These are phyloP conservation scores for Aspergillus coremiiformis DNA, from an alignment of 495 filamentous ascomycete genomes.

Conservation along the genomic window DNA sequence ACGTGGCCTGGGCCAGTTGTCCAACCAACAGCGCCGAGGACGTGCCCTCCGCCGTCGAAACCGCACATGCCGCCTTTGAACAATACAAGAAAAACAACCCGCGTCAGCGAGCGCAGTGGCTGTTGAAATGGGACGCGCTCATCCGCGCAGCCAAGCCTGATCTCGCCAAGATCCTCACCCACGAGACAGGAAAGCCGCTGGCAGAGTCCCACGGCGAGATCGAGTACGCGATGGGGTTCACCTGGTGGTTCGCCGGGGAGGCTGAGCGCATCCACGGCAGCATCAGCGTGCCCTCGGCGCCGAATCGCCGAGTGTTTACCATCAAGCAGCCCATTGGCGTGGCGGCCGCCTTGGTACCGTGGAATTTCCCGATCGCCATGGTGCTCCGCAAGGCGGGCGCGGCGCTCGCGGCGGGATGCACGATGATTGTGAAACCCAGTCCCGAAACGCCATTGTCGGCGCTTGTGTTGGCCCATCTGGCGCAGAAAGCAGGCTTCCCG, in stretches of 20 bases:
- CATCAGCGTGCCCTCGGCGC: constrained; percentile 45
- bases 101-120: constrained; percentile 51
- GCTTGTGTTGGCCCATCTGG: constrained; percentile 46
- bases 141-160: constrained; percentile 47
- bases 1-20: constrained; percentile 56
- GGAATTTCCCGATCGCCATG: constrained; percentile 61
- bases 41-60: constrained; percentile 51
- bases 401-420: constrained; percentile 66
- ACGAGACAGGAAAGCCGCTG: constrained; percentile 59
- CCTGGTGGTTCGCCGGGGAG: constrained; percentile 61
- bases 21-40: constrained; percentile 54
- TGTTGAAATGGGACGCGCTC: constrained; percentile 52
- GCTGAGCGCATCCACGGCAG: constrained; percentile 62
- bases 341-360: constrained; percentile 56
- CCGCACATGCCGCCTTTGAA: constrained; percentile 54
- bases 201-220: constrained; percentile 52
- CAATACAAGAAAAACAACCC: constrained; percentile 55
- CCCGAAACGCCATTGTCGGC: constrained; percentile 54
- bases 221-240: constrained; percentile 53
- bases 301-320: constrained; percentile 58
- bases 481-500: constrained; percentile 47
- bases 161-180: constrained; percentile 51
- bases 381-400: constrained; percentile 61
- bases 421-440: constrained; percentile 55
- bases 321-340: constrained; percentile 66